A percentile compares a stretch with the other conserved stretches of the same genome.
phyloP scores from a whole-genome alignment of 352 stramenopile genomes.

The Phytophthora europaea region DNA sequence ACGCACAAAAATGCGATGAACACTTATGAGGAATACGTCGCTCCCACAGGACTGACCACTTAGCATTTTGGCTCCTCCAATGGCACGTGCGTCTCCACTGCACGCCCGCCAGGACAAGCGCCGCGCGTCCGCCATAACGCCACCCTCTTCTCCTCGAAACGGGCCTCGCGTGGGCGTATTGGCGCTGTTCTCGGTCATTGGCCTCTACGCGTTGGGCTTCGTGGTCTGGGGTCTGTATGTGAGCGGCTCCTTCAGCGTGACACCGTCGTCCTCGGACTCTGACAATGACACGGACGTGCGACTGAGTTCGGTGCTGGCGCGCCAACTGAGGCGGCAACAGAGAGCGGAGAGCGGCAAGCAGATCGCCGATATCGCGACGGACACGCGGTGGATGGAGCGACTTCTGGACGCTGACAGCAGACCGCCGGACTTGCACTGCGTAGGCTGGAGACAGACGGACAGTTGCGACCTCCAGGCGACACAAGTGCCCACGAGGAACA shows the following conservation, averaged over 20 bases:
- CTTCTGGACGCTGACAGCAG: constrained; percentile 20
- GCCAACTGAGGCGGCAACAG: constrained; percentile 23
- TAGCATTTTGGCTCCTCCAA: constrained; percentile 29
- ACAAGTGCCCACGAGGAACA: constrained; percentile 42
- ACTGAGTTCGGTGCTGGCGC: constrained; percentile 18
- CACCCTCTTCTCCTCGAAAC: constrained; percentile 24
- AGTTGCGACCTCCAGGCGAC: constrained; percentile 44
- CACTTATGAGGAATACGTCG: constrained; percentile 4
- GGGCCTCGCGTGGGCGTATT: constrained; percentile 28
- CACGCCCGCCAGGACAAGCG: constrained; percentile 6
- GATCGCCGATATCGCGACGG: neutral
- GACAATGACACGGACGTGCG: constrained; percentile 13
- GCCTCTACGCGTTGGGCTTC: constrained; percentile 38
- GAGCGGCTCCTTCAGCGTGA: constrained; percentile 14
- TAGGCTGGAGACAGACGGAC: constrained; percentile 62
- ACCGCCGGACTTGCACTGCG: constrained; percentile 45
- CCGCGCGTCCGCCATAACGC: constrained; percentile 9
- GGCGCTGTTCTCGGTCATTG: constrained; percentile 39
- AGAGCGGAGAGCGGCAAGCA: neutral
- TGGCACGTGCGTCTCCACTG: constrained; percentile 13
- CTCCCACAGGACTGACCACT: constrained; percentile 17
- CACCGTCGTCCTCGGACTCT: constrained; percentile 13
- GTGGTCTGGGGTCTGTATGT: constrained; percentile 36
- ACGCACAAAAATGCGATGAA: neutral
- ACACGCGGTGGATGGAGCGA: constrained; percentile 15